A percentile compares a stretch with the other conserved stretches of the same genome.
Conservation (phyloP, 1,284 basidiomycete species). For the Naganishia albida region DNA sequence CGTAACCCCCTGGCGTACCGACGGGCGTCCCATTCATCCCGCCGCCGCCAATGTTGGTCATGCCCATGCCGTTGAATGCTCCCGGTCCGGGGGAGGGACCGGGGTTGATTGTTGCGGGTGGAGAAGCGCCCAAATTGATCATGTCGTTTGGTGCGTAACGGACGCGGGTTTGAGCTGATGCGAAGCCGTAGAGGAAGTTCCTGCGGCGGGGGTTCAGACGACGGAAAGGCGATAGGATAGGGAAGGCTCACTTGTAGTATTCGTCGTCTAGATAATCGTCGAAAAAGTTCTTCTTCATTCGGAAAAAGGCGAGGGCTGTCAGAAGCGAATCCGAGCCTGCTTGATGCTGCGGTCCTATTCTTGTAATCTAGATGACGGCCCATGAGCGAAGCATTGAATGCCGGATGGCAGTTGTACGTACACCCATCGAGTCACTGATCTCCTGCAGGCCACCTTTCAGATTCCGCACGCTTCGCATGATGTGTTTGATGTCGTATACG, state of each 20-base stretch:
- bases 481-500: conserved; percentile 96
- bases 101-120: conserved; percentile 12
- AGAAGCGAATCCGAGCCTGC: conserved; percentile 94
- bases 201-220: conserved; percentile 32
- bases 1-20: conserved; percentile 17
- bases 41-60: conserved; percentile 26
- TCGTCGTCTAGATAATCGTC: conserved; percentile 77
- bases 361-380: conserved; percentile 65
- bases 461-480: conserved; percentile 85
- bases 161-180: conserved; percentile 42
- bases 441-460: conserved; percentile 94
- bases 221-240: background rate
- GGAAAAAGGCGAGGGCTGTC: conserved; percentile 92
- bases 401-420: conserved; percentile 39
- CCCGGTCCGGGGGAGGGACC: conserved; percentile 9
- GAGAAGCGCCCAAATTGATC: conserved; percentile 22
- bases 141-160: conserved; percentile 34
- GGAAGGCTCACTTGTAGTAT: conserved; percentile 52
- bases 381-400: background rate
- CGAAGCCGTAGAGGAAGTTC: conserved; percentile 53
- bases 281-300: conserved; percentile 89
- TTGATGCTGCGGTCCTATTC: conserved; percentile 91
- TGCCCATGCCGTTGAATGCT: conserved; percentile 25
- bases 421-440: conserved; percentile 89
- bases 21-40: conserved; percentile 25